Conservation (phyloP, 208 protist species). For the Naegleria lovaniensis region DNA sequence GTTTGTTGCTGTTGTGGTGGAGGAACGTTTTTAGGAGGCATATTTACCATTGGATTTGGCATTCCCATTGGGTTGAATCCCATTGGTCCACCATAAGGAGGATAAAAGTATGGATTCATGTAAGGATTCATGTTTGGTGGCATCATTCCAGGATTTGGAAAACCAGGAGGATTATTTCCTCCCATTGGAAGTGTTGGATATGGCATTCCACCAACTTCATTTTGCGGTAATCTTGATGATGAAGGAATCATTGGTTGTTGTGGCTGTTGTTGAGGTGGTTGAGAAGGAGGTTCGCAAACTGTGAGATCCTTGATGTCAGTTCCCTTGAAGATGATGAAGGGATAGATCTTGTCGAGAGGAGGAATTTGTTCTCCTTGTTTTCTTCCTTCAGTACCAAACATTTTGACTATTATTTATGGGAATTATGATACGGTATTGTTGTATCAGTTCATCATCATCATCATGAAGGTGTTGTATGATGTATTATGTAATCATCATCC, state of each 20-base stretch:
- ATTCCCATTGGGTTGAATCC: neutral
- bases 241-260: neutral
- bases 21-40: neutral
- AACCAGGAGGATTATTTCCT: neutral
- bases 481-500: no score
- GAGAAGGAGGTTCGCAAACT: conserved; percentile 35
- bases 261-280: neutral
- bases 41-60: neutral
- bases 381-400: conserved; percentile 54
- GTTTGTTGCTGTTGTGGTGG: neutral
- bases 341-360: conserved; percentile 40
- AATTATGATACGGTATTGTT: neutral
- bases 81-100: neutral
- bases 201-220: neutral
- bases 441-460: neutral
- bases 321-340: conserved; percentile 51
- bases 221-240: neutral
- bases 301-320: conserved; percentile 55
- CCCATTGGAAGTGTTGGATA: neutral
- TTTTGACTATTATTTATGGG: conserved; percentile 36
- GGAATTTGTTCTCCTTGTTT: conserved; percentile 41
- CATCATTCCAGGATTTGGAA: neutral
- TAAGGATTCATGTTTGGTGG: conserved; percentile 2
- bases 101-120: neutral
- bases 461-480: neutral